Evolutionary conservation across 306 rosid species (phyloP).

Genomic region (Fragaria vesca): DNA sequence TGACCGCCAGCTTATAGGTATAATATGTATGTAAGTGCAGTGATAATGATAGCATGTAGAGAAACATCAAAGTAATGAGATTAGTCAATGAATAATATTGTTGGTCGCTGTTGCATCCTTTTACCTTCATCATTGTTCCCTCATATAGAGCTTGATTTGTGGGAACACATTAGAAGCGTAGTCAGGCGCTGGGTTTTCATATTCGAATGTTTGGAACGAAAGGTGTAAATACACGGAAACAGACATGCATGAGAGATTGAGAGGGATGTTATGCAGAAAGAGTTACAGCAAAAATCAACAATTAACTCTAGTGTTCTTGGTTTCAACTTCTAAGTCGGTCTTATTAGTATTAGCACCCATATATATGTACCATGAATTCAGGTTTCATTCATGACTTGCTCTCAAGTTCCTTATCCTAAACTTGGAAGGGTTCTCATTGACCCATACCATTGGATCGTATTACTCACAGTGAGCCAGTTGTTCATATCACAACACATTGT

Average conservation of each 20-base stretch:
- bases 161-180: not conserved
- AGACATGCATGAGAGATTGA: not conserved
- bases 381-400: not conserved
- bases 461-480: not conserved
- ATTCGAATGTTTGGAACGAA: not conserved
- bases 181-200: not conserved
- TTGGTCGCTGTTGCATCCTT: not conserved
- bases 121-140: not conserved
- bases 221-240: not conserved
- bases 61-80: not conserved
- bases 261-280: not conserved
- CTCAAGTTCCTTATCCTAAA: not conserved
- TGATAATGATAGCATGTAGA: constrained; percentile 23
- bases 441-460: not conserved
- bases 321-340: not conserved
- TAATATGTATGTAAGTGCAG: constrained; percentile 23
- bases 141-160: not conserved
- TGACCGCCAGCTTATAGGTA: constrained; percentile 63
- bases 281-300: not conserved
- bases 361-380: not conserved
- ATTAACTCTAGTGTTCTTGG: not conserved
- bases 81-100: not conserved
- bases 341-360: not conserved
- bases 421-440: not conserved
- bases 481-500: not conserved